A percentile compares a stretch with the other conserved stretches of the same genome.
phyloP scores from a whole-genome alignment of 2,329 filamentous ascomycete genomes.

The Fusarium penzigii region DNA sequence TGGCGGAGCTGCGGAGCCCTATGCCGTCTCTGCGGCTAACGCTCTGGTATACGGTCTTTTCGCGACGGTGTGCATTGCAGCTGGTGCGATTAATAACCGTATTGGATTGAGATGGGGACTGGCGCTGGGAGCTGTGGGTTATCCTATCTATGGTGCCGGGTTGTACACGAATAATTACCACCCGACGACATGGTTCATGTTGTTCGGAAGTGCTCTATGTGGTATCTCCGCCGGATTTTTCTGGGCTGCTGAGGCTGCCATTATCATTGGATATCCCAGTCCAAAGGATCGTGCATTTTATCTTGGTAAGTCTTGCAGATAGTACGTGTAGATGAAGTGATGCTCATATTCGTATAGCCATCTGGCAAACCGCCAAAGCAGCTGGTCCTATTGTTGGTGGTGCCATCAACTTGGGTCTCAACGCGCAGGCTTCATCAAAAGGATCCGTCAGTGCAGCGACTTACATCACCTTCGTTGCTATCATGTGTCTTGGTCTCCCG shows the following conservation, averaged over 20 bases:
- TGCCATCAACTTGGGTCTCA: constrained; percentile 67
- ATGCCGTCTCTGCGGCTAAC: constrained; percentile 54
- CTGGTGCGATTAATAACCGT: constrained; percentile 6
- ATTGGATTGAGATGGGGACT: constrained; percentile 39
- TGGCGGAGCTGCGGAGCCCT: constrained; percentile 59
- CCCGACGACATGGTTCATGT: constrained; percentile 52
- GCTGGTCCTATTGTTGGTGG: constrained; percentile 50
- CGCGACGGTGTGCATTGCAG: constrained; percentile 5
- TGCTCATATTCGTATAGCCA: constrained; percentile 43
- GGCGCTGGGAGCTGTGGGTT: constrained; percentile 45
- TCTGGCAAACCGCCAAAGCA: constrained; percentile 67
- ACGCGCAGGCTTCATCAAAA: constrained; percentile 32
- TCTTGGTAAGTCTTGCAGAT: constrained; percentile 6
- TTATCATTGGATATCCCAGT: constrained; percentile 61
- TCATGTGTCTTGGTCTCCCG: constrained; percentile 1
- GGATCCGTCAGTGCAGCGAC: constrained; percentile 14
- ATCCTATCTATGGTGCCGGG: constrained; percentile 47
- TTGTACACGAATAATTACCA: constrained; percentile 51
- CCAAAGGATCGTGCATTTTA: constrained; percentile 60
- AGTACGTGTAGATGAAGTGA: no score
- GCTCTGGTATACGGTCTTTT: constrained; percentile 10
- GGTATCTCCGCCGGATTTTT: constrained; percentile 39
- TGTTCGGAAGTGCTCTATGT: constrained; percentile 51
- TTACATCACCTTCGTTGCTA: constrained; percentile 8
- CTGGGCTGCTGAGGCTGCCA: constrained; percentile 36